Conservation (phyloP, 2,329 filamentous ascomycete genomes). For the Penicillium sp. region DNA sequence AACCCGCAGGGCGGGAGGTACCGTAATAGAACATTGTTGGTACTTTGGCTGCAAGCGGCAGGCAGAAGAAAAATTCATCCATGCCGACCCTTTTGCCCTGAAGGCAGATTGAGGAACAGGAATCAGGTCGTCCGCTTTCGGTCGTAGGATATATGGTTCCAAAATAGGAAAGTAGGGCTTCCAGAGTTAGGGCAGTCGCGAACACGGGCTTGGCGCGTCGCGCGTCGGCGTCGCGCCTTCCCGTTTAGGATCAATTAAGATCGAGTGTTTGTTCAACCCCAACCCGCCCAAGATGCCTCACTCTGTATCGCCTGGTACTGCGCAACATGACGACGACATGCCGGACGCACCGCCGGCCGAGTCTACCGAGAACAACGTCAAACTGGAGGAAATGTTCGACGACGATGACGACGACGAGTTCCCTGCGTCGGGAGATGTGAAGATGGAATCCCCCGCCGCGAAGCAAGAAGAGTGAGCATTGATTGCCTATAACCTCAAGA, state of each 20-base stretch:
- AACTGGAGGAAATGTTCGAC: slow-evolving; percentile 63
- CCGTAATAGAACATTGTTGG: slow-evolving; percentile 8
- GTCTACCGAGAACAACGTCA: slow-evolving; percentile 32
- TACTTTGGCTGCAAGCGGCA: slow-evolving; percentile 17
- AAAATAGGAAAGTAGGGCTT: slow-evolving; percentile 13
- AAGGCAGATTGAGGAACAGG: background rate
- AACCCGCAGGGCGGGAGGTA: slow-evolving; percentile 12
- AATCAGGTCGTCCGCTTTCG: slow-evolving; percentile 15
- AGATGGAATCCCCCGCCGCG: slow-evolving; percentile 44
- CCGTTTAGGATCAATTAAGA: slow-evolving; percentile 22
- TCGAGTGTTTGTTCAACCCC: background rate
- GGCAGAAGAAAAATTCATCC: background rate
- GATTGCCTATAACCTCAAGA: background rate
- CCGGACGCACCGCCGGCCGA: slow-evolving; percentile 43
- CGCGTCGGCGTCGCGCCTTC: slow-evolving; percentile 21
- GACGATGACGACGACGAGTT: slow-evolving; percentile 59
- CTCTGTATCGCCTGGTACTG: slow-evolving; percentile 42
- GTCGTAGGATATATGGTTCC: background rate
- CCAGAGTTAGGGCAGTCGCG: slow-evolving; percentile 24
- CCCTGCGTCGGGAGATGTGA: slow-evolving; percentile 52
- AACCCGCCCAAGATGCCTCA: slow-evolving; percentile 37
- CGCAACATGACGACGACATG: slow-evolving; percentile 40
- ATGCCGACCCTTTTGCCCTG: background rate
- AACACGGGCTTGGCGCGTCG: slow-evolving; percentile 20
- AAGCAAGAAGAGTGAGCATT: slow-evolving; percentile 39